Percentiles rank a stretch among this genome's conserved stretches.
Evolutionary conservation across 2,329 filamentous ascomycete species (phyloP).

Genomic region (Sporothrix brunneoviolacea): DNA sequence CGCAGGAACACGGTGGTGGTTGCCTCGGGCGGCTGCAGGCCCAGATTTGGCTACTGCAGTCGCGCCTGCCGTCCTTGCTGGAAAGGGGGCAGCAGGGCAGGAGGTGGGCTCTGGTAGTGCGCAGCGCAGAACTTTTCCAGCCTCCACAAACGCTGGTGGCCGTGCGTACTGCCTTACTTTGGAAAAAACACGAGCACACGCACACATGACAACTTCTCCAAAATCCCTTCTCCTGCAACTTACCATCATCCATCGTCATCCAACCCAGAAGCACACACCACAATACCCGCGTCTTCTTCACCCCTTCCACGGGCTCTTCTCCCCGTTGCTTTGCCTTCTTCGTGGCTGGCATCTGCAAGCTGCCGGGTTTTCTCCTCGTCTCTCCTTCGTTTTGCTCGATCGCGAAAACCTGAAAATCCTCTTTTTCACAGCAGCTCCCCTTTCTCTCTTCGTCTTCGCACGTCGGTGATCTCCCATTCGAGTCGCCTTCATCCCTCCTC

Average conservation of each 20-base stretch:
- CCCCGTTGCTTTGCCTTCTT: slow-evolving; percentile 11
- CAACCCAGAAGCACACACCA: neutral
- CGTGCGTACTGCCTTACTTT: slow-evolving; percentile 4
- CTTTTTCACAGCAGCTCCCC: slow-evolving; percentile 4
- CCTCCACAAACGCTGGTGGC: slow-evolving; percentile 8
- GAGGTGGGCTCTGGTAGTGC: neutral
- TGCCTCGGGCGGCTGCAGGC: slow-evolving; percentile 8
- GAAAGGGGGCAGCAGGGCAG: slow-evolving; percentile 3
- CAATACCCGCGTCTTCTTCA: slow-evolving; percentile 6
- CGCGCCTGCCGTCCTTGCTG: slow-evolving; percentile 5
- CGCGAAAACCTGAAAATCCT: slow-evolving; percentile 8
- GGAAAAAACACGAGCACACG: slow-evolving; percentile 11
- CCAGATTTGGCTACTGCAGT: neutral
- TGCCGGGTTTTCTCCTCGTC: neutral
- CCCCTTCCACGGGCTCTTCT: slow-evolving; percentile 9
- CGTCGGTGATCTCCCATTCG: neutral
- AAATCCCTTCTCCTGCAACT: slow-evolving; percentile 13
- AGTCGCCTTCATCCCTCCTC: neutral
- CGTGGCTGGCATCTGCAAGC: slow-evolving; percentile 4
- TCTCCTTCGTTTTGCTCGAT: neutral
- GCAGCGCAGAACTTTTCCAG: slow-evolving; percentile 15
- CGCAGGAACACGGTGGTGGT: neutral
- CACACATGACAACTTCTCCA: slow-evolving; percentile 11
- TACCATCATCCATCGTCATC: slow-evolving; percentile 11
- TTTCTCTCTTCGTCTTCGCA: neutral